These are phyloP conservation scores for Ilyonectria sp. DNA, from an alignment of 2,329 filamentous ascomycete genomes.

Conservation along the genomic window DNA sequence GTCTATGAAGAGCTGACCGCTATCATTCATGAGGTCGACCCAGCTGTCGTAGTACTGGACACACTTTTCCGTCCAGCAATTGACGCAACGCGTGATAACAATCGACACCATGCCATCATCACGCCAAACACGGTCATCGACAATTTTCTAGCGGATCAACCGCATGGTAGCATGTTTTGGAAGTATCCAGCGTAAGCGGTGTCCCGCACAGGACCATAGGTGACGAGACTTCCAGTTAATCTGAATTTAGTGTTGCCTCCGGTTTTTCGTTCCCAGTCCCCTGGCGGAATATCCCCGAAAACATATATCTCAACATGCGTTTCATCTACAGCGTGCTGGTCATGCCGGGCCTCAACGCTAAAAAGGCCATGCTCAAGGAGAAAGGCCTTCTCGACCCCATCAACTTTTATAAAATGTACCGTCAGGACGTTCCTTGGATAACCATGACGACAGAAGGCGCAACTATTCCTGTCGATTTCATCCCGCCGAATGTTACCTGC, in stretches of 20 bases:
- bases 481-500: slow-evolving; percentile 47
- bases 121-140: slow-evolving; percentile 59
- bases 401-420: slow-evolving; percentile 43
- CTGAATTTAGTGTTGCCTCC: slow-evolving; percentile 54
- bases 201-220: no score
- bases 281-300: slow-evolving; percentile 49
- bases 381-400: slow-evolving; percentile 42
- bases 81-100: slow-evolving; percentile 41
- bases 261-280: slow-evolving; percentile 63
- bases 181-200: slow-evolving; percentile 41
- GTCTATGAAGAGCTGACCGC: slow-evolving; percentile 44
- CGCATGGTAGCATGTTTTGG: slow-evolving; percentile 38
- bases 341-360: slow-evolving; percentile 45
- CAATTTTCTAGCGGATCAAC: slow-evolving; percentile 35
- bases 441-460: slow-evolving; percentile 46
- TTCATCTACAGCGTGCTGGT: slow-evolving; percentile 49
- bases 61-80: slow-evolving; percentile 49
- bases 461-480: slow-evolving; percentile 51
- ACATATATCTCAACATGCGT: slow-evolving; percentile 52
- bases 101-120: slow-evolving; percentile 54
- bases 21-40: slow-evolving; percentile 51
- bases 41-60: slow-evolving; percentile 54
- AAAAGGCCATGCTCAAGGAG: slow-evolving; percentile 40
- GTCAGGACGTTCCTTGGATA: slow-evolving; percentile 49
- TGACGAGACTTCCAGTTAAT: neutral